Base-by-base conservation (phyloP, 768 basidiomycete species). In the Mycena vitilis region DNA sequence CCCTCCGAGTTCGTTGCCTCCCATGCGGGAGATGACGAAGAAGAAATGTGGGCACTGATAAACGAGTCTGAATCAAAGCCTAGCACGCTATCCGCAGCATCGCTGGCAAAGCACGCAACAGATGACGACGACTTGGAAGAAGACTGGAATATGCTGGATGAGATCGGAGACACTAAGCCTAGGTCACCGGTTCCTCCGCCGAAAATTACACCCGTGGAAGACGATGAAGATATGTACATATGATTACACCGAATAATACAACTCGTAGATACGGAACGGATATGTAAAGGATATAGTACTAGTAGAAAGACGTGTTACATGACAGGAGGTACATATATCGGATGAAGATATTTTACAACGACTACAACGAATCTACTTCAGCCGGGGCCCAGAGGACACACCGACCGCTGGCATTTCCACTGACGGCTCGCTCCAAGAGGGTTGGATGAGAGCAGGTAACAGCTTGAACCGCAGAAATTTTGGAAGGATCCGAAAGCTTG, bases 371-470 rank as follows among this genome's bases (percentile, higher is more conserved):
- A 65, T 70, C 73, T 59, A 72, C 71, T 58, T 75, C 76, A 18
- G 59, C 67, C 11, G 86, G 87, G 37, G 90, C 93, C 94, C 94
- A 95, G 13, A 95, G 79, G 15, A 92, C 86, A 75, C 94, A 95
- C 60, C 91, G 84, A 34, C 94, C 94, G 66, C 89, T 92, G 2
- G 78, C 94, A 73, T 94, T 95, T 23, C 93, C 94, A 52, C 87
- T 93, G 5, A 85, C 94, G 25, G 85, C 91, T 34, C 94, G 86
- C 73, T 92, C 93, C 3, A 93, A 83, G 23, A 93, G 79, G 63
- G 75, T 89, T 0, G 94, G 94, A 76, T 95, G 94, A 16, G 92
- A 93, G 72, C 91, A 92, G 10, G 94, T 93, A n/a, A 95, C 94
- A n/a, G 94, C 93, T 78, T 95, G 94, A 5, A 91, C 90, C 1